Base-by-base conservation (phyloP, 805 yeast species). In the Ogataea henricii region DNA sequence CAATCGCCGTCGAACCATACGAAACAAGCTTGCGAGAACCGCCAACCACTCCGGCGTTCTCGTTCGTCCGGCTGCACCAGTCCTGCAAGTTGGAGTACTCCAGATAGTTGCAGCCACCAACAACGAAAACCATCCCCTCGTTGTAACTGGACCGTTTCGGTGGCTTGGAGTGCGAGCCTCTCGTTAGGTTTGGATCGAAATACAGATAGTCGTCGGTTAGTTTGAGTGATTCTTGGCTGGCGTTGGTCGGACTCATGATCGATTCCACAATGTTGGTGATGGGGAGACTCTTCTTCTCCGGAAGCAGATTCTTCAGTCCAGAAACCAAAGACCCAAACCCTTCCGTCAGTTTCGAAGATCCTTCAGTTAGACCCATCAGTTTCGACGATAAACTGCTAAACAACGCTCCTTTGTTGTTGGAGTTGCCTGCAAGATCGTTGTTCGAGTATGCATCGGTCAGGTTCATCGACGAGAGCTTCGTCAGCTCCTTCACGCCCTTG, bases 51-150 rank as follows among this genome's bases (percentile, higher is more conserved):
- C 57, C 59, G 20, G 47, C 49, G 25, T 47, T 47, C 60, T 65
- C 55, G 35, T 58, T 63, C 33, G 53, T 41, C 7, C 56, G 52
- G 43, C 62, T 67, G 34, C 74, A 71, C 95, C 96, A 91, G 66
- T 91, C 96, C 66, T 89, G 96, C 61, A 94, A 77, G 62, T 92
- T 92, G 50, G 91, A 95, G 64, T 92, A 94, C 70, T 94, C 99
- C 53, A 88, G 71, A 64, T 90, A 94, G 67, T 89, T 91, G 40
- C 98, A 98, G 29, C 99, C 99, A 21, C 99, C 99, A 47, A 94
- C 91, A 44, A 91, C 89, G 66, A 94, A 94, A 17, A 94, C 96
- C 42, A 89, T 71, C 1, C 95, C 82, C 56, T 89, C 94, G 49
- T 82, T 82, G 65, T 88, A 89, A 9, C 84, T 72, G 56, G 85